Percentiles rank a stretch among this genome's conserved stretches.
Evolutionary conservation across 179 eudicot species (phyloP).

Genomic region (Silene coronaria): DNA sequence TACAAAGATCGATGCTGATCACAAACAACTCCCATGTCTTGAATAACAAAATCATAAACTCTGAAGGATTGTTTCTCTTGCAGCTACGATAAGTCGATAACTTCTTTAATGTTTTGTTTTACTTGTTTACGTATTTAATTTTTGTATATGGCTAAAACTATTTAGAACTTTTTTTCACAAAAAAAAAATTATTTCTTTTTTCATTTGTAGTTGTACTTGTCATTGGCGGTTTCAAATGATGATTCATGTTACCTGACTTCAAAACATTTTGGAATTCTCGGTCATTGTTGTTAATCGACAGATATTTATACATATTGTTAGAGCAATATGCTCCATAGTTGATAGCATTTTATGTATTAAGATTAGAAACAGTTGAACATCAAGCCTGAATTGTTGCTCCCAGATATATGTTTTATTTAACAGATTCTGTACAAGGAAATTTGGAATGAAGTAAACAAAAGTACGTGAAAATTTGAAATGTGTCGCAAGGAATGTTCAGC

Average conservation of each 20-base stretch:
- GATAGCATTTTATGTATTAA: not conserved
- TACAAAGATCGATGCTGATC: constrained; percentile 23
- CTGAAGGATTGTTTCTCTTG: not conserved
- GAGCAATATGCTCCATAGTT: not conserved
- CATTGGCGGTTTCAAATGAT: not conserved
- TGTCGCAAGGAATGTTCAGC: not conserved
- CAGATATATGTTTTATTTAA: not conserved
- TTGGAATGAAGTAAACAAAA: not conserved
- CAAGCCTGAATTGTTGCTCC: not conserved
- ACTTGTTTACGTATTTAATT: too few relatives aligned
- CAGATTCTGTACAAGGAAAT: not conserved
- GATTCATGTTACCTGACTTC: not conserved
- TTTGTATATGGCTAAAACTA: not conserved
- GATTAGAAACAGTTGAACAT: not conserved
- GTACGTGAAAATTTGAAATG: not conserved
- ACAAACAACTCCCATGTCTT: not conserved
- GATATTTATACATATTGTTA: not conserved
- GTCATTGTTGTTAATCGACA: not conserved
- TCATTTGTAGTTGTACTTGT: not conserved
- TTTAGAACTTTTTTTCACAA: too few relatives aligned
- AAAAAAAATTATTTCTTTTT: too few relatives aligned
- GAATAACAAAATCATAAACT: not conserved
- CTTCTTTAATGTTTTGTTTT: too few relatives aligned
- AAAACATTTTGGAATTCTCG: too few relatives aligned
- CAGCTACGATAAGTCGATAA: not conserved